phyloP scores from a whole-genome alignment of 441 rosid species.

The Macaranga tanarius region DNA sequence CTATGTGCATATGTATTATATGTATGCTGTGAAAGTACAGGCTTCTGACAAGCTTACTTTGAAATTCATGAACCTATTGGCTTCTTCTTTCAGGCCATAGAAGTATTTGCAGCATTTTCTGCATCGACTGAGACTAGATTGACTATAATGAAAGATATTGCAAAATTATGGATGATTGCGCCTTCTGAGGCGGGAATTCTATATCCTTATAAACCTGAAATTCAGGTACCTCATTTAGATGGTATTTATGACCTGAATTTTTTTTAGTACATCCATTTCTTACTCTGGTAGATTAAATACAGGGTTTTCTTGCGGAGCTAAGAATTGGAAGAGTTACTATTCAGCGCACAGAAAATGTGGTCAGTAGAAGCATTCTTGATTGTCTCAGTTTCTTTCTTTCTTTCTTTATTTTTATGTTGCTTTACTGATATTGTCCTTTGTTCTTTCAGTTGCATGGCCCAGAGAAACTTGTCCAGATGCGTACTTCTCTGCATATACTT shows the following conservation, averaged over 20 bases:
- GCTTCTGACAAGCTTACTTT: background rate
- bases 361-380: constrained; percentile 37
- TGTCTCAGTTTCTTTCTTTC: constrained; percentile 13
- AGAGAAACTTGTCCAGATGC: constrained; percentile 71
- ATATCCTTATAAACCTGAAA: constrained; percentile 61
- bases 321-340: constrained; percentile 82
- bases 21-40: background rate
- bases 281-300: constrained; percentile 40
- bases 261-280: constrained; percentile 19
- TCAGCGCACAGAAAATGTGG: constrained; percentile 50
- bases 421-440: constrained; percentile 24
- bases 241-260: constrained; percentile 12
- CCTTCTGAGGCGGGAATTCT: constrained; percentile 38
- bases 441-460: constrained; percentile 53
- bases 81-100: constrained; percentile 65
- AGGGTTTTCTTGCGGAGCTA: constrained; percentile 52
- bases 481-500: constrained; percentile 69
- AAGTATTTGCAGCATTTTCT: constrained; percentile 74
- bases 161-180: constrained; percentile 66
- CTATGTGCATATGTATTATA: background rate
- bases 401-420: constrained; percentile 25
- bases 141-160: constrained; percentile 56
- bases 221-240: constrained; percentile 61
- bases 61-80: constrained; percentile 13
- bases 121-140: constrained; percentile 53